phyloP scores from a whole-genome alignment of 257 asterid genomes.

The Leonotis leonurus region DNA sequence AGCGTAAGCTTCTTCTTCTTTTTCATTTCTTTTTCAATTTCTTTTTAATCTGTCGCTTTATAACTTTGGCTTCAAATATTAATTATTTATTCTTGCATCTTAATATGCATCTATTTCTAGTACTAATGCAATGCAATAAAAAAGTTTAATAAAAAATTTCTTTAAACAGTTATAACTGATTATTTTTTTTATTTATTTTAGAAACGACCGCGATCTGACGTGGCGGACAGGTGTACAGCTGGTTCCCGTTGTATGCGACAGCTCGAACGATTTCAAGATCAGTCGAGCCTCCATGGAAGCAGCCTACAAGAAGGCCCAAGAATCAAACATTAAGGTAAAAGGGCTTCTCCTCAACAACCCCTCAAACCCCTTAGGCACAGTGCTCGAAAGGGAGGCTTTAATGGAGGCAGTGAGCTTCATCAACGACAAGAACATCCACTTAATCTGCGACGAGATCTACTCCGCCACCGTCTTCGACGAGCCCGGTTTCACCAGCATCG shows the following conservation, averaged over 20 bases:
- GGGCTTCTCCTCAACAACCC: conserved; percentile 77
- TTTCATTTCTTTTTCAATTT: background rate
- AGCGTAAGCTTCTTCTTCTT: conserved; percentile 31
- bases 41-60: background rate
- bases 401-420: conserved; percentile 35
- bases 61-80: no score
- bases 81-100: no score
- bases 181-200: conserved; percentile 6
- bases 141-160: no score
- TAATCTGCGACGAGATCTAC: conserved; percentile 77
- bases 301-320: conserved; percentile 54
- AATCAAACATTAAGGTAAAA: conserved; percentile 48
- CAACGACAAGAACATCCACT: conserved; percentile 46
- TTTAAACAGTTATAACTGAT: no score
- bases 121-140: no score
- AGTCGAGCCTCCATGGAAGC: conserved; percentile 47
- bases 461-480: conserved; percentile 71
- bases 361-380: conserved; percentile 78
- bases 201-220: conserved; percentile 72
- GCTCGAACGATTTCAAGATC: conserved; percentile 56
- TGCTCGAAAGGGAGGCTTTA: conserved; percentile 47
- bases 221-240: conserved; percentile 74
- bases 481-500: conserved; percentile 61
- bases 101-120: no score
- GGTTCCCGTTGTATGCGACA: conserved; percentile 55